Percentiles rank a stretch among this genome's conserved stretches.
These are phyloP conservation scores for Boletales sp. DNA, from an alignment of 768 basidiomycete species.

Conservation along the genomic window DNA sequence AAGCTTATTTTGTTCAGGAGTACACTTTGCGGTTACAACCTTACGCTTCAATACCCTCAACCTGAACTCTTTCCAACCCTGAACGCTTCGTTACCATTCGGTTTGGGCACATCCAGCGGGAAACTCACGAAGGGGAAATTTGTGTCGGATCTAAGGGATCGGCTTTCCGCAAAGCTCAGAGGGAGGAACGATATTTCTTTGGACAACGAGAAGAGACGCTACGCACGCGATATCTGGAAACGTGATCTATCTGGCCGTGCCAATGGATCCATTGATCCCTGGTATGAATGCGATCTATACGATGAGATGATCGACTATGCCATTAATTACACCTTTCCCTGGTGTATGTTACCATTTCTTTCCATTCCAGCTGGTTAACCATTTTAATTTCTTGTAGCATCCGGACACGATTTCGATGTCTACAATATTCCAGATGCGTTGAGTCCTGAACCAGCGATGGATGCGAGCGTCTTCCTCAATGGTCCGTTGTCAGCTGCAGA, in stretches of 20 bases:
- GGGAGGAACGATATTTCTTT: conserved; percentile 12
- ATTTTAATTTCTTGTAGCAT: background rate
- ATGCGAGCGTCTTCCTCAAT: conserved; percentile 58
- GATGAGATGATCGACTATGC: conserved; percentile 68
- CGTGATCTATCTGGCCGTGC: conserved; percentile 47
- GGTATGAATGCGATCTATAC: conserved; percentile 59
- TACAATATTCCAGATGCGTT: conserved; percentile 9
- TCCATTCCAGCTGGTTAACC: conserved; percentile 1
- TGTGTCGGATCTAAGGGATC: conserved; percentile 8
- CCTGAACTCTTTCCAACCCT: conserved; percentile 34
- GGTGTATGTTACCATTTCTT: conserved; percentile 33
- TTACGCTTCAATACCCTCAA: conserved; percentile 67
- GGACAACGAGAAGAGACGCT: conserved; percentile 20
- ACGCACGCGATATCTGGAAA: conserved; percentile 33
- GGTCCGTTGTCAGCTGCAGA: conserved; percentile 41
- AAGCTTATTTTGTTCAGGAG: conserved; percentile 31
- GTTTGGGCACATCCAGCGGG: background rate
- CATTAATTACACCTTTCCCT: conserved; percentile 64
- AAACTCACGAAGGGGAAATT: conserved; percentile 12
- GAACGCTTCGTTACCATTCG: background rate
- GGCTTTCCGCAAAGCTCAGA: conserved; percentile 3
- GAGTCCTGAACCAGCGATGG: conserved; percentile 43
- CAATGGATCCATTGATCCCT: conserved; percentile 57
- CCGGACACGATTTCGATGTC: background rate
- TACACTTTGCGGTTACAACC: conserved; percentile 57